Percentiles rank a stretch among this genome's conserved stretches.
Conservation (phyloP, 371 early-diverging fungal genomes). For the Lichtheimia corymbifera region DNA sequence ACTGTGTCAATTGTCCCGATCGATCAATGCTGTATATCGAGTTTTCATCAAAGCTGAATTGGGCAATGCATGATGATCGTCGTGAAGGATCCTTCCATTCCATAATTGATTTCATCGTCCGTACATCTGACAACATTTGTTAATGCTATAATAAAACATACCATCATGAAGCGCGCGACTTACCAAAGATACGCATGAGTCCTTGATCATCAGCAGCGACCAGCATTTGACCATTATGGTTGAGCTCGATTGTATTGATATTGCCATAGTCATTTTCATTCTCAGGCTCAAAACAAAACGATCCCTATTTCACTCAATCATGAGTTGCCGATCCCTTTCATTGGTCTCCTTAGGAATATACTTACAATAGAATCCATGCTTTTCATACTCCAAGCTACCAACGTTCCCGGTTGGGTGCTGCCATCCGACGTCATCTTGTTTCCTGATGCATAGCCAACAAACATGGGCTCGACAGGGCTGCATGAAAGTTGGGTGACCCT, state of each 20-base stretch:
- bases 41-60: slow-evolving; percentile 71
- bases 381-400: slow-evolving; percentile 65
- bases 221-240: slow-evolving; percentile 69
- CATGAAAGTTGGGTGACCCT: slow-evolving; percentile 59
- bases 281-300: slow-evolving; percentile 25
- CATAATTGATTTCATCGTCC: slow-evolving; percentile 60
- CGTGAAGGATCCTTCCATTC: slow-evolving; percentile 52
- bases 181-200: slow-evolving; percentile 61
- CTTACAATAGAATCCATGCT: slow-evolving; percentile 58
- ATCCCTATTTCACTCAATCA: slow-evolving; percentile 23
- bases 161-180: background rate
- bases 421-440: slow-evolving; percentile 24
- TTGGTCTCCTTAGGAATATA: background rate
- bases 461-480: slow-evolving; percentile 60
- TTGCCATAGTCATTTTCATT: slow-evolving; percentile 27
- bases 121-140: slow-evolving; percentile 39
- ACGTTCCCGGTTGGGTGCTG: slow-evolving; percentile 33
- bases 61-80: slow-evolving; percentile 52
- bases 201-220: slow-evolving; percentile 60
- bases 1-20: slow-evolving; percentile 51
- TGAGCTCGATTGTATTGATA: slow-evolving; percentile 59
- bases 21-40: slow-evolving; percentile 58
- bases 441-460: slow-evolving; percentile 53
- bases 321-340: too few relatives aligned
- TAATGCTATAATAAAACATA: too few relatives aligned